Evolutionary conservation across 2,329 filamentous ascomycete species (phyloP).

Genomic region (Metarhizium guizhouense): DNA sequence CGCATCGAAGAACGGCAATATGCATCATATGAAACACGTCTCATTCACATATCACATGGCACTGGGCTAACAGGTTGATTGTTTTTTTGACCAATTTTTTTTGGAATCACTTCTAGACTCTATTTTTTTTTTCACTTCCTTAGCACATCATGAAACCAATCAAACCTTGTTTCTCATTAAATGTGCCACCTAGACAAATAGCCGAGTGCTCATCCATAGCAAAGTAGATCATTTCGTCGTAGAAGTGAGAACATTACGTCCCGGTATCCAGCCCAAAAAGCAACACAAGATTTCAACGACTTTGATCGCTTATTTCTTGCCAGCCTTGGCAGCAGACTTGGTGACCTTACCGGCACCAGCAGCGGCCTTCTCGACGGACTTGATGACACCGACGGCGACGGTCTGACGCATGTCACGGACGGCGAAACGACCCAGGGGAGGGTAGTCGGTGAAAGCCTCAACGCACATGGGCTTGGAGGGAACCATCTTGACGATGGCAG

Average conservation of each 20-base stretch:
- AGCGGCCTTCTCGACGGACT: conserved; percentile 63
- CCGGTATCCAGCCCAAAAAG: conserved; percentile 15
- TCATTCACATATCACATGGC: neutral
- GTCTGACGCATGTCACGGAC: conserved; percentile 97
- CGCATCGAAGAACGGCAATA: too few species aligned
- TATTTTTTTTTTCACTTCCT: conserved; percentile 31
- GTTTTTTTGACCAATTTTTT: conserved; percentile 2
- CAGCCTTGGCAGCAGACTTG: conserved; percentile 65
- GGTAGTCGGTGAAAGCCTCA: conserved; percentile 99
- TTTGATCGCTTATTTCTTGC: conserved; percentile 56
- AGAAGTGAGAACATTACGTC: conserved; percentile 31
- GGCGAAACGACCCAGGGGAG: conserved; percentile 98
- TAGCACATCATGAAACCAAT: conserved; percentile 28
- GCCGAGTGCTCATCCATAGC: conserved; percentile 35
- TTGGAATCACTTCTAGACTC: conserved; percentile 36
- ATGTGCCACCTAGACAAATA: conserved; percentile 30
- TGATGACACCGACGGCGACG: conserved; percentile 92
- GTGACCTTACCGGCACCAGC: conserved; percentile 55
- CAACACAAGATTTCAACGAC: conserved; percentile 15
- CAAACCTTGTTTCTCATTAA: conserved; percentile 28
- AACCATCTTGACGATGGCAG: conserved; percentile 99
- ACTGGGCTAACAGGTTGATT: neutral
- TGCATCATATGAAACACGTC: too few species aligned
- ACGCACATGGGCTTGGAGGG: conserved; percentile 99
- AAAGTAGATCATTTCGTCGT: conserved; percentile 35